Conservation (phyloP, 2,329 filamentous ascomycete genomes). For the Graphilbum ipis-grandicollis region DNA sequence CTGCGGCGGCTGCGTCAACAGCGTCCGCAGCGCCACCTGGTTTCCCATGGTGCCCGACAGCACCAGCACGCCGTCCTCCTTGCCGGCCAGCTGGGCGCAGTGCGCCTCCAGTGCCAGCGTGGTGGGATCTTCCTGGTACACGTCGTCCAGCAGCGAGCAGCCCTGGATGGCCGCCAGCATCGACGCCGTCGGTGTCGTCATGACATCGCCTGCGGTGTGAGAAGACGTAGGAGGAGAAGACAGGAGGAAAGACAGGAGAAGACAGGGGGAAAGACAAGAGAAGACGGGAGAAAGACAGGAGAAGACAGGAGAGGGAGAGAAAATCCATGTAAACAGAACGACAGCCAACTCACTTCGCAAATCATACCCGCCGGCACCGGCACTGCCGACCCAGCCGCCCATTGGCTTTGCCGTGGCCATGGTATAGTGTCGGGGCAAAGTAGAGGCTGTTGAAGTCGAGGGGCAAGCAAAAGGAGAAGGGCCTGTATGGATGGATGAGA, state of each 20-base stretch:
- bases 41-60: slow-evolving; percentile 92
- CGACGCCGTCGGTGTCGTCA: slow-evolving; percentile 57
- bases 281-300: no score
- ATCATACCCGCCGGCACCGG: slow-evolving; percentile 15
- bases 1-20: slow-evolving; percentile 65
- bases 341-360: slow-evolving; percentile 13
- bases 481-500: no score
- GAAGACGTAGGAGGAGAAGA: no score
- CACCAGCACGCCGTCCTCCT: slow-evolving; percentile 64
- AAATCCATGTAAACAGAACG: no score
- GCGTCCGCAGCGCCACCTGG: slow-evolving; percentile 63
- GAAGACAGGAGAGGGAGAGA: no score
- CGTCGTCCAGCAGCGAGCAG: slow-evolving; percentile 67
- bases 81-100: slow-evolving; percentile 55
- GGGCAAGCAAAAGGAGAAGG: no score
- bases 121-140: slow-evolving; percentile 63
- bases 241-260: no score
- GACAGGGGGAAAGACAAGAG: no score
- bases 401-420: no score
- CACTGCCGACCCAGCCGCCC: slow-evolving; percentile 17
- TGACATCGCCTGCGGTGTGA: slow-evolving; percentile 25
- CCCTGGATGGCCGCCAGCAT: slow-evolving; percentile 70
- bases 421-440: no score
- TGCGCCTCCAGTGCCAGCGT: slow-evolving; percentile 61
- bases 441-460: background rate